Base-by-base conservation (phyloP, 2,329 filamentous ascomycete species). In the Beauveria sp. region DNA sequence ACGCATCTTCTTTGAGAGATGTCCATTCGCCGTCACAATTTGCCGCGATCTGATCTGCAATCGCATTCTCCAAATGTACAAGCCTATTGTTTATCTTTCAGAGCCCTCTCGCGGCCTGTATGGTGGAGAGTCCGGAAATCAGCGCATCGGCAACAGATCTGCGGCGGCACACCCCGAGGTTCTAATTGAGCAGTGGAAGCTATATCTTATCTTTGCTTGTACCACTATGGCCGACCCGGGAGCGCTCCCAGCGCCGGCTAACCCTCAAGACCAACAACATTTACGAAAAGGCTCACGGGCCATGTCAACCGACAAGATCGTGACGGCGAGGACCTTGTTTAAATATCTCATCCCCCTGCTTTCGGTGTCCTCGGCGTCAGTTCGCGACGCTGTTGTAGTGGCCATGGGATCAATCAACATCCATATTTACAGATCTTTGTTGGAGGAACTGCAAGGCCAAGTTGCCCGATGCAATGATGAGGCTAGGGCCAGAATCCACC, bases 171-270 rank as follows among this genome's bases (percentile, higher is more conserved):
- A 92, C 20, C 90, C 92, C 0, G 92, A 96, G 67, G 86, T 96
- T 24, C 81, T 97, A 61, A 86, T 99, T 62, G 96, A 97, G 73
- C 94, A 99, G 71, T 99, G 93, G 93, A 97, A 97, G 74, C 79
- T 97, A 2, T 97, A 97, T 72, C 81, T 99, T 28, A 92, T 97
- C 60, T 97, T 99, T 76, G 94, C 93, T 10, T 99, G 96, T 74
- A 96, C 93, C 10, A 97, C 94, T 0, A 80, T 99, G 61, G 92
- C 90, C 43, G 94, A 94, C 66, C 84, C 91, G 10, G 91, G 91
- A 10, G 85, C 79, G 61, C 80, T 80, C 24, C 70, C 69, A 16
- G 51, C 55, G 22, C 62, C 66, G 41, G 70, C 61, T 20, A 65
- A 71, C 1, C 65, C 73, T 3, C 84, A 86, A 60, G 79, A 87